Evolutionary conservation across 78 protist genomes (phyloP), one percentile per base, ranked within the genome.

Genomic region (Dictyostelium intermedium): DNA sequence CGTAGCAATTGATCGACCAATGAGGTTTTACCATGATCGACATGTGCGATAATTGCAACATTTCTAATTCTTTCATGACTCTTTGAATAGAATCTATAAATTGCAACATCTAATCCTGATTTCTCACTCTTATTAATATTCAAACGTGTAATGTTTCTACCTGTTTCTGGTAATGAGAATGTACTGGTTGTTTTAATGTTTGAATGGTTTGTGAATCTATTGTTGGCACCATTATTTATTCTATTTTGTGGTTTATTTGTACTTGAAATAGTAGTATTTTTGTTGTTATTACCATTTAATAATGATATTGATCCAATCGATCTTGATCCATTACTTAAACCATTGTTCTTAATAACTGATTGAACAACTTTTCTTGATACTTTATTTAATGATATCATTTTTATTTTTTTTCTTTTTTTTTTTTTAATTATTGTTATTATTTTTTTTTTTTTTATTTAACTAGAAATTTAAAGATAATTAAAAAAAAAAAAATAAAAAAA

Each of bases 41-140:
- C 96, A 39, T 94, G 96, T 37, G 96, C 96, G 76, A 94, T 94
- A 70, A 94, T 92, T 45, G 96, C 96, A 61, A 92, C 96, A 43
- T 92, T 92, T 92, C 96, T 92, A 61, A 92, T 92, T 78, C 45
- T 92, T 47, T 92, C 56, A 41, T 82, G 43, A 23, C 20, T 16
- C 27, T 32, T 27, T 56, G 76, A 56, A 56, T 82, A 82, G 20
- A 16, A 35, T 56, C 86, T 82, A 60, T 27, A n/a, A 82, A 56
- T n/a, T 35, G 34, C 35, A 80, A 47, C 60, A 30, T 80, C 63
- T 4, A 78, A 25, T 23, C 43, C 23, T 79, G 69, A 47, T 9
- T 47, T 11, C 23, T 72, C 79, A 72, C 34, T 73, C 35, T 37
- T 20, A 73, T 73, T 73, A 73, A 27, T 70, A 32, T 56, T 56